These are phyloP conservation scores for Echria macrotheca DNA, from an alignment of 495 filamentous ascomycete genomes.

Conservation along the genomic window DNA sequence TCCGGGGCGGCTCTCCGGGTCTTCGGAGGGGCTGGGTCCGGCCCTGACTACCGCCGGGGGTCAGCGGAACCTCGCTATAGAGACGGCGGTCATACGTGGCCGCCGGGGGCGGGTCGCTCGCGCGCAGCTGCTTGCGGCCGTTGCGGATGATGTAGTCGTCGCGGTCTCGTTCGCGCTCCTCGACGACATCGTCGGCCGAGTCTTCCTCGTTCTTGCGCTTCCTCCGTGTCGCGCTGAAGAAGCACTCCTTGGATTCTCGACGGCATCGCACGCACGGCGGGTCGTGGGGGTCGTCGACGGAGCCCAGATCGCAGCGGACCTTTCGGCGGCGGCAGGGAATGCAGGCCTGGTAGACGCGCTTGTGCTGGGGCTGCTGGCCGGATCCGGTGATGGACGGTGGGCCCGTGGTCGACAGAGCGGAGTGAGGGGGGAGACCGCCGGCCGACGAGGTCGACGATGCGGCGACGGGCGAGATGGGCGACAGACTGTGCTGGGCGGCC, in stretches of 20 bases:
- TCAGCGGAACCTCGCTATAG: constrained; percentile 49
- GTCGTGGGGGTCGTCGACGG: constrained; percentile 89
- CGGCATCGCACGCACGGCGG: constrained; percentile 92
- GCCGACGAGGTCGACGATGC: constrained; percentile 18
- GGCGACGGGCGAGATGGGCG: constrained; percentile 26
- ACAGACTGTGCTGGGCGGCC: constrained; percentile 22
- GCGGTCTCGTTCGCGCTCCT: constrained; percentile 35
- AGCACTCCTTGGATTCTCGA: constrained; percentile 90
- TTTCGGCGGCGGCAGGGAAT: constrained; percentile 88
- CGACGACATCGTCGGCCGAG: constrained; percentile 41
- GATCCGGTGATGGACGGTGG: neutral
- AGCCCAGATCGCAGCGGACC: constrained; percentile 89
- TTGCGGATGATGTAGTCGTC: constrained; percentile 53
- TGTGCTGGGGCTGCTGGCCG: constrained; percentile 45
- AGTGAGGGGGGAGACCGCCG: constrained; percentile 16
- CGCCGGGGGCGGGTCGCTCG: constrained; percentile 31
- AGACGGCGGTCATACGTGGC: constrained; percentile 36
- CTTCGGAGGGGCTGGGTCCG: constrained; percentile 52
- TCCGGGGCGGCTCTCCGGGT: constrained; percentile 31
- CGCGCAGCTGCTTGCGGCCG: constrained; percentile 46
- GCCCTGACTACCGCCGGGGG: constrained; percentile 58
- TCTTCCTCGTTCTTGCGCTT: constrained; percentile 76
- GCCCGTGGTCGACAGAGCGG: constrained; percentile 14
- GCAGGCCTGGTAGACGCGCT: constrained; percentile 78
- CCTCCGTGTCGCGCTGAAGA: constrained; percentile 90